A percentile compares a stretch with the other conserved stretches of the same genome.
phyloP scores from a whole-genome alignment of 495 filamentous ascomycete genomes.

The Aspergillus mulundensis region DNA sequence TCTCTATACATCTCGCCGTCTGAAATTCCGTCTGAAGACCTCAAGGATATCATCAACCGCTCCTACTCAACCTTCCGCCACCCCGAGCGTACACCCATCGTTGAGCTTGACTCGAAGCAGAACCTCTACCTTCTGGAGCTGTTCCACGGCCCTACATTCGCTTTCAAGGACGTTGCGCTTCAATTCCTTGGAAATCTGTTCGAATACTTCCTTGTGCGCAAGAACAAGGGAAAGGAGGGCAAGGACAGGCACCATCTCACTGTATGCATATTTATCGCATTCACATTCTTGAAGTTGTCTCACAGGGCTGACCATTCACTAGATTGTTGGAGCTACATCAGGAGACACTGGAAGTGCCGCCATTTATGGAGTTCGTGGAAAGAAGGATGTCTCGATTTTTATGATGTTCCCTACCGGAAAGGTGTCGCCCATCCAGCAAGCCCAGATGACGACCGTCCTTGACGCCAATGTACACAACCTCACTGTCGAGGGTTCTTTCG shows the following conservation, averaged over 20 bases:
- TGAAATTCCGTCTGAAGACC: conserved; percentile 77
- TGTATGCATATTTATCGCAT: conserved; percentile 36
- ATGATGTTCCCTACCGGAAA: conserved; percentile 84
- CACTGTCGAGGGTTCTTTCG: conserved; percentile 81
- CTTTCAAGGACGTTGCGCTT: conserved; percentile 90
- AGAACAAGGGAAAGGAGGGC: conserved; percentile 70
- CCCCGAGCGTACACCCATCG: conserved; percentile 65
- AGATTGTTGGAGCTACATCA: conserved; percentile 73
- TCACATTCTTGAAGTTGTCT: neutral
- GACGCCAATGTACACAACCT: conserved; percentile 88
- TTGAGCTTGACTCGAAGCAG: conserved; percentile 59
- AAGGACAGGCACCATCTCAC: conserved; percentile 77
- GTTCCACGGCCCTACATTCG: conserved; percentile 95
- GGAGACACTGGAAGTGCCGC: conserved; percentile 95
- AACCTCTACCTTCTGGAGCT: conserved; percentile 85
- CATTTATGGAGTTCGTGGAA: conserved; percentile 94
- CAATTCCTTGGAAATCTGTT: conserved; percentile 94
- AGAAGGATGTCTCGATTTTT: conserved; percentile 91
- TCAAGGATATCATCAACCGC: conserved; percentile 72
- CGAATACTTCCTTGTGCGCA: conserved; percentile 86
- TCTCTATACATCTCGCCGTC: conserved; percentile 75
- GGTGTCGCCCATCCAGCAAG: conserved; percentile 82
- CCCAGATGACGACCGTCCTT: conserved; percentile 88
- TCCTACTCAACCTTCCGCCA: conserved; percentile 86
- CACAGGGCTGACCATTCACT: neutral